Evolutionary conservation across 225 moss, liverwort and hornwort species (phyloP).

Genomic region (Anthoceros angustus): DNA sequence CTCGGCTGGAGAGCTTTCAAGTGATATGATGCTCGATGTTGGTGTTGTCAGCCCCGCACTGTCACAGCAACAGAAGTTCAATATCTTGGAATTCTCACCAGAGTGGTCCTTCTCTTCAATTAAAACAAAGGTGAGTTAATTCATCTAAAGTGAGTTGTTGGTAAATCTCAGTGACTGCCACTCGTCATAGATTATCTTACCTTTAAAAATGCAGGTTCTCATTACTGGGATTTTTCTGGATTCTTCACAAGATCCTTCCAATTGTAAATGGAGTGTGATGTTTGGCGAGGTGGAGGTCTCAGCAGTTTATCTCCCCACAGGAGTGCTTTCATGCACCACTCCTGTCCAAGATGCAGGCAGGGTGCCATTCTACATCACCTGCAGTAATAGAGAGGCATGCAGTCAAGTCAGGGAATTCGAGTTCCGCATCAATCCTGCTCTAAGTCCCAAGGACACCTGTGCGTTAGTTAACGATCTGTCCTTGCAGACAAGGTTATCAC

Average conservation of each 20-base stretch:
- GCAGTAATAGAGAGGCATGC: slow-evolving; percentile 59
- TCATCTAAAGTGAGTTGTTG: not conserved
- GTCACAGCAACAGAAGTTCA: slow-evolving; percentile 44
- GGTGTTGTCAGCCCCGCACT: slow-evolving; percentile 16
- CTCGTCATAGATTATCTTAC: not conserved
- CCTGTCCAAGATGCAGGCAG: slow-evolving; percentile 40
- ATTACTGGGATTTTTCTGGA: slow-evolving; percentile 57
- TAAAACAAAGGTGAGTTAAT: slow-evolving; percentile 36
- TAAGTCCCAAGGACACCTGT: slow-evolving; percentile 13
- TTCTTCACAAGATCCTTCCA: slow-evolving; percentile 21
- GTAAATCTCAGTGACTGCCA: not conserved
- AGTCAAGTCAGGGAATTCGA: slow-evolving; percentile 76
- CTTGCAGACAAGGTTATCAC: slow-evolving; percentile 53
- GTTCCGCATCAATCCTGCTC: slow-evolving; percentile 28
- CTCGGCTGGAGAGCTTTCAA: slow-evolving; percentile 10
- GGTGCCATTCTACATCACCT: slow-evolving; percentile 63
- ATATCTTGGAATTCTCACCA: slow-evolving; percentile 68
- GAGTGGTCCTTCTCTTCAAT: slow-evolving; percentile 53
- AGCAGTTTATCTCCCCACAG: slow-evolving; percentile 40
- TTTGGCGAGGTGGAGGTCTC: slow-evolving; percentile 81
- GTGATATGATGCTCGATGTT: slow-evolving; percentile 19
- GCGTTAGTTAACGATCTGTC: slow-evolving; percentile 40
- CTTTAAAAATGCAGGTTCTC: slow-evolving; percentile 30
- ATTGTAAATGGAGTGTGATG: slow-evolving; percentile 74
- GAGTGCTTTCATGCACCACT: slow-evolving; percentile 61